phyloP scores from a whole-genome alignment of 169 alveolate genomes.

The Cryptosporidium parvum region DNA sequence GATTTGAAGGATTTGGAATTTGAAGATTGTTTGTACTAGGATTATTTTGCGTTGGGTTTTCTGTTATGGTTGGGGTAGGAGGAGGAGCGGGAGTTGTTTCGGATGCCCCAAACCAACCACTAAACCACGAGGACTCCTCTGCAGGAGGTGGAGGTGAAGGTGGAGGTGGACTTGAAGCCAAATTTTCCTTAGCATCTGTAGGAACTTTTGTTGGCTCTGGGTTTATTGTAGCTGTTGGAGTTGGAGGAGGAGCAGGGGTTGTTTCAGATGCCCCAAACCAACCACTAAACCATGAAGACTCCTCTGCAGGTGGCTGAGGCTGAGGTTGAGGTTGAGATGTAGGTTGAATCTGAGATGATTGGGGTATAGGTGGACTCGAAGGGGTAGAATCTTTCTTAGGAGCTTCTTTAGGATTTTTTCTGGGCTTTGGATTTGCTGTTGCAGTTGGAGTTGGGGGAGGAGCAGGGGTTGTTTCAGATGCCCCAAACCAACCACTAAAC shows the following conservation, averaged over 20 bases:
- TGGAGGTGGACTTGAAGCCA: not conserved
- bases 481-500: constrained; percentile 49
- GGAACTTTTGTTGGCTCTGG: not conserved
- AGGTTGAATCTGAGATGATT: too few species aligned
- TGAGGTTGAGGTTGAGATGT: too few species aligned
- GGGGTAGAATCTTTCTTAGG: not conserved
- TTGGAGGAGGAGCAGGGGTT: constrained; percentile 68
- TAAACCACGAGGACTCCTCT: constrained; percentile 55
- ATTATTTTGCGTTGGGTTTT: not conserved
- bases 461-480: constrained; percentile 18
- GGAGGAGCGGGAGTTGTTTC: constrained; percentile 73
- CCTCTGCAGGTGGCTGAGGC: constrained; percentile 14
- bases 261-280: constrained; percentile 63
- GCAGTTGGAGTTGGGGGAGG: not conserved
- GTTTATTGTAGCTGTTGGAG: constrained; percentile 9
- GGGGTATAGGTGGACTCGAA: not conserved
- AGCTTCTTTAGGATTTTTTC: not conserved
- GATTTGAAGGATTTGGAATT: not conserved
- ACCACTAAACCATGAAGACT: constrained; percentile 57
- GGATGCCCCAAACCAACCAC: constrained; percentile 52
- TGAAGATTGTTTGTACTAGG: not conserved
- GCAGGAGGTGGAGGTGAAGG: not conserved
- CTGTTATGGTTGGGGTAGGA: constrained; percentile 19
- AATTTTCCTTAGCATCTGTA: not conserved
- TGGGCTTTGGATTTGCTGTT: not conserved